Percentiles rank a stretch among this genome's conserved stretches.
Evolutionary conservation across 192 early-diverging fungal species (phyloP).

Genomic region (Cetraspora pellucida): DNA sequence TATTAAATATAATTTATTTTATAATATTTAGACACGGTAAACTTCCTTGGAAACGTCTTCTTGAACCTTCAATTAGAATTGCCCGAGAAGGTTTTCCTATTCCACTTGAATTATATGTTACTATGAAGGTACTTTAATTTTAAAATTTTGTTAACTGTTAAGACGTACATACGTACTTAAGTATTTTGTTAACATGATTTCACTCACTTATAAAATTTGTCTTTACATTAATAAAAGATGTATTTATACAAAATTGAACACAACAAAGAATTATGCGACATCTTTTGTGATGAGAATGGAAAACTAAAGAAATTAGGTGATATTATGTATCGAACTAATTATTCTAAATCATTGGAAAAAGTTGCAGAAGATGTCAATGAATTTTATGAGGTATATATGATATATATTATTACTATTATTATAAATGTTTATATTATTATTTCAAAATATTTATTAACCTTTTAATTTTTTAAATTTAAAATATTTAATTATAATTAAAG

Average conservation of each 20-base stretch:
- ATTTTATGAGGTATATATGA: background rate
- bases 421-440: background rate
- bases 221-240: background rate
- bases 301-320: background rate
- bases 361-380: background rate
- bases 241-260: background rate
- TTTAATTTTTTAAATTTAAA: background rate
- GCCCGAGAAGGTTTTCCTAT: conserved; percentile 74
- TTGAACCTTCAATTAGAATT: conserved; percentile 74
- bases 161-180: background rate
- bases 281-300: background rate
- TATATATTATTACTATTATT: background rate
- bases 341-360: background rate
- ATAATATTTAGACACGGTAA: conserved; percentile 62
- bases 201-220: background rate
- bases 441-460: background rate
- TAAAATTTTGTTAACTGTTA: no score
- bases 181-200: background rate
- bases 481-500: background rate
- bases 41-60: conserved; percentile 77
- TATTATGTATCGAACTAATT: background rate
- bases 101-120: conserved; percentile 46
- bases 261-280: background rate
- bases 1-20: background rate
- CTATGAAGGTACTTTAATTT: conserved; percentile 34